phyloP scores from a whole-genome alignment of 2,329 filamentous ascomycete species.

The Arthrobotrys conoides region DNA sequence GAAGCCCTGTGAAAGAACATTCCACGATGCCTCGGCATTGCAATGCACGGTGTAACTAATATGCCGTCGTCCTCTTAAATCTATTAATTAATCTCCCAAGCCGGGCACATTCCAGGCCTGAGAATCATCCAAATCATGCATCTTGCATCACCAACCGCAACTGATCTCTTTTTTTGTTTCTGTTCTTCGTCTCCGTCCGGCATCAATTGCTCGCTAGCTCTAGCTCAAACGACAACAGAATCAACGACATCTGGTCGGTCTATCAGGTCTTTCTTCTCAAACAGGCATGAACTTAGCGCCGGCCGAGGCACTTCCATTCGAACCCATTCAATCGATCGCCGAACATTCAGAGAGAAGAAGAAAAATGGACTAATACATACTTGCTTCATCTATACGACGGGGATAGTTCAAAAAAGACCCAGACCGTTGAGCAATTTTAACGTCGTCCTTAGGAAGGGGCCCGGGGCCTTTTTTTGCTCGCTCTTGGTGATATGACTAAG shows the following conservation, averaged over 20 bases:
- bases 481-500: constrained; percentile 4
- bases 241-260: constrained; percentile 10
- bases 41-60: neutral
- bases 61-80: constrained; percentile 4
- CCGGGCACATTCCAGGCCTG: constrained; percentile 11
- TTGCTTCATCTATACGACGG: constrained; percentile 19
- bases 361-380: constrained; percentile 2
- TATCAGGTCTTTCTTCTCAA: constrained; percentile 7
- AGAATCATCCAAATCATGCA: neutral
- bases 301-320: constrained; percentile 15
- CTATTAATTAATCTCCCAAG: neutral
- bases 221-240: constrained; percentile 18
- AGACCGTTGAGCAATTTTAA: constrained; percentile 23
- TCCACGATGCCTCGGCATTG: constrained; percentile 8
- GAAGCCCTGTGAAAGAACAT: neutral
- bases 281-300: constrained; percentile 25
- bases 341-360: neutral
- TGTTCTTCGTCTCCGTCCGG: constrained; percentile 13
- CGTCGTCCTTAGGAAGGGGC: constrained; percentile 1
- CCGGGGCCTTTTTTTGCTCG: neutral
- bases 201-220: neutral
- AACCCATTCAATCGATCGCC: neutral
- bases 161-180: neutral
- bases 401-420: neutral
- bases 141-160: constrained; percentile 7